Percentiles rank a stretch among this genome's conserved stretches.
These are phyloP conservation scores for Vitis hybrid DNA, from an alignment of 177 flowering plant species.

Conservation along the genomic window DNA sequence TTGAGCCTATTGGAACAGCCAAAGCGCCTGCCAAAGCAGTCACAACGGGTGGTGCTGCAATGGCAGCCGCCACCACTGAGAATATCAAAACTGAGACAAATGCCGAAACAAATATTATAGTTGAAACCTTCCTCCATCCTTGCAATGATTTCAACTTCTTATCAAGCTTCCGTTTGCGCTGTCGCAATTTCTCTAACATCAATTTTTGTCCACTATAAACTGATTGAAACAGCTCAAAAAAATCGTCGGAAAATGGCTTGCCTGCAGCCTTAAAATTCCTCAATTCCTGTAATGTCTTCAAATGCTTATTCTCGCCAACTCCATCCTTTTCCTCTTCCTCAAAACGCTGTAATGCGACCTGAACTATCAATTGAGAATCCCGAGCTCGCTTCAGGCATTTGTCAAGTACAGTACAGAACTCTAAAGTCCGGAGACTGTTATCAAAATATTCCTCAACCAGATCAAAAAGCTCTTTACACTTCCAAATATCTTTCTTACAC, in stretches of 20 bases:
- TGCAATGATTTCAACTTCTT: slow-evolving; percentile 54
- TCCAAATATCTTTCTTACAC: slow-evolving; percentile 72
- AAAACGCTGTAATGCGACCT: slow-evolving; percentile 59
- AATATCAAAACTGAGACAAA: slow-evolving; percentile 50
- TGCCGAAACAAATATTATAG: slow-evolving; percentile 42
- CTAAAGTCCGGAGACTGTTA: slow-evolving; percentile 61
- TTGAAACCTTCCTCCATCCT: slow-evolving; percentile 66
- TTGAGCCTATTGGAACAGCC: slow-evolving; percentile 52
- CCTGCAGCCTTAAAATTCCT: slow-evolving; percentile 61
- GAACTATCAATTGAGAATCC: slow-evolving; percentile 58
- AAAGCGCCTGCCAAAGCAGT: slow-evolving; percentile 54
- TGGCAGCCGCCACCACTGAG: slow-evolving; percentile 61
- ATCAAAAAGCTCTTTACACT: slow-evolving; percentile 48
- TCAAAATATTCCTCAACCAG: slow-evolving; percentile 85
- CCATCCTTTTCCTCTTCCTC: slow-evolving; percentile 44
- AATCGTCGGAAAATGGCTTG: slow-evolving; percentile 70
- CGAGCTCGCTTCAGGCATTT: slow-evolving; percentile 69
- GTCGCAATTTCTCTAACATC: slow-evolving; percentile 60
- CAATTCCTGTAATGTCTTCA: slow-evolving; percentile 62
- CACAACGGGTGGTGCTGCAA: slow-evolving; percentile 56
- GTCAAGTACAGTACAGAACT: slow-evolving; percentile 69
- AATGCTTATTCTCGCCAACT: slow-evolving; percentile 31
- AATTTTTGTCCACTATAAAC: slow-evolving; percentile 53
- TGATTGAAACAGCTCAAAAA: slow-evolving; percentile 47
- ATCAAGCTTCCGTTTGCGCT: slow-evolving; percentile 63